A percentile compares a stretch with the other conserved stretches of the same genome.
phyloP scores from a whole-genome alignment of 305 asterid genomes.

The Rubia occidens region DNA sequence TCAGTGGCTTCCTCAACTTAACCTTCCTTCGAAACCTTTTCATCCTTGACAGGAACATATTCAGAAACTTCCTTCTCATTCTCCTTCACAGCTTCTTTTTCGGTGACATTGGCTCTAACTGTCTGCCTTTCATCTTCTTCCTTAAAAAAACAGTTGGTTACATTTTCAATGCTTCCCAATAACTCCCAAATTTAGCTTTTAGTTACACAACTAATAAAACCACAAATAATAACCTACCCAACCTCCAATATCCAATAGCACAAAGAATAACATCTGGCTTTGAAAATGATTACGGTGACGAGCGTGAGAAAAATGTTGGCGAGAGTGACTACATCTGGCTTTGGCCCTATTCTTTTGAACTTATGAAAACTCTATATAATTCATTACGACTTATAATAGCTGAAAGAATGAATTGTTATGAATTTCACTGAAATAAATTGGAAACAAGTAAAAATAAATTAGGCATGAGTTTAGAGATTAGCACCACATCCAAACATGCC shows the following conservation, averaged over 20 bases:
- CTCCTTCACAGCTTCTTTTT: slow-evolving; percentile 12
- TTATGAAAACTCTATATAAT: neutral
- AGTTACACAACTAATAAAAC: neutral
- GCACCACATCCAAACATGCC: neutral
- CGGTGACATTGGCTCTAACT: slow-evolving; percentile 13
- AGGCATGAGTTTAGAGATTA: neutral
- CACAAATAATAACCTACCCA: neutral
- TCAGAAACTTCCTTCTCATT: slow-evolving; percentile 11
- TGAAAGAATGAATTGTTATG: neutral
- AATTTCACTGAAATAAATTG: too few relatives aligned
- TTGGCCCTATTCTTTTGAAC: neutral
- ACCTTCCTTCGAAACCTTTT: neutral
- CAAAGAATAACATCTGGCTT: neutral
- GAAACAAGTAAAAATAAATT: neutral
- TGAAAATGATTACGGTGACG: too few relatives aligned
- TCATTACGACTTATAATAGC: neutral
- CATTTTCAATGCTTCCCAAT: too few relatives aligned
- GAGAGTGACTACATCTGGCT: neutral
- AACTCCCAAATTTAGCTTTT: neutral
- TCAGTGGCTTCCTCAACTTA: slow-evolving; percentile 15
- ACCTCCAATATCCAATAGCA: neutral
- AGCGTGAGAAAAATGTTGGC: too few relatives aligned
- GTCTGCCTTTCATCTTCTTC: slow-evolving; percentile 16
- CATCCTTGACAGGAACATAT: slow-evolving; percentile 9
- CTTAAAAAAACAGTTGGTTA: too few relatives aligned